These are phyloP conservation scores for Cordia subcordata DNA, from an alignment of 257 asterid genomes.

Conservation along the genomic window DNA sequence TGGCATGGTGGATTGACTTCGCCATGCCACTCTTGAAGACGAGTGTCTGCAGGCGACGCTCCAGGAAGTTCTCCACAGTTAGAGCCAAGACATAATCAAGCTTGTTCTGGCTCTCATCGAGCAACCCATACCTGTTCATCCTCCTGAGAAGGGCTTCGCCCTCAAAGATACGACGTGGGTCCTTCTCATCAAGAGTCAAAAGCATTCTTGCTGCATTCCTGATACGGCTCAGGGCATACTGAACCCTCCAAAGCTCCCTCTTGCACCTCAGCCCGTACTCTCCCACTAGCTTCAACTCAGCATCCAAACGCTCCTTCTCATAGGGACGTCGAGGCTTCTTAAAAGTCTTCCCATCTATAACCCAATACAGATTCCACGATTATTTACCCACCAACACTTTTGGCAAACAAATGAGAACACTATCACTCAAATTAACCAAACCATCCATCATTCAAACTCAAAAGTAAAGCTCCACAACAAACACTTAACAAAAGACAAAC, in stretches of 20 bases:
- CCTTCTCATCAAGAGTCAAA: constrained; percentile 80
- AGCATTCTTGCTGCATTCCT: constrained; percentile 72
- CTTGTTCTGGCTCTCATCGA: constrained; percentile 86
- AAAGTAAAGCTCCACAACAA: too few species aligned
- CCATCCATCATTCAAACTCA: too few species aligned
- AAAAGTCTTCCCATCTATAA: constrained; percentile 77
- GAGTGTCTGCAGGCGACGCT: constrained; percentile 81
- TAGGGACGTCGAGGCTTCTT: constrained; percentile 91
- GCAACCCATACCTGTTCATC: constrained; percentile 69
- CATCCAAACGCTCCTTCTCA: constrained; percentile 86
- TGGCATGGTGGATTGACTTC: constrained; percentile 83
- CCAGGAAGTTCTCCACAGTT: constrained; percentile 81
- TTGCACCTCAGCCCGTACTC: constrained; percentile 83
- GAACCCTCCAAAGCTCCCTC: constrained; percentile 94
- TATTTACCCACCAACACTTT: background rate
- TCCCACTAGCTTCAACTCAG: constrained; percentile 80
- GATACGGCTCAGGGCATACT: constrained; percentile 79
- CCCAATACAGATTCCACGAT: background rate
- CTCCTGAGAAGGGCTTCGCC: constrained; percentile 89
- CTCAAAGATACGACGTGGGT: constrained; percentile 74
- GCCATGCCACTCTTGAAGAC: constrained; percentile 92
- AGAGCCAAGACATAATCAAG: constrained; percentile 83
- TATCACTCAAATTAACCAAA: background rate
- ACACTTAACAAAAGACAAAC: too few species aligned
- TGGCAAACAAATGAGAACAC: background rate